Evolutionary conservation across 805 yeast species (phyloP).

Genomic region (Saccharomycopsis fermentans): DNA sequence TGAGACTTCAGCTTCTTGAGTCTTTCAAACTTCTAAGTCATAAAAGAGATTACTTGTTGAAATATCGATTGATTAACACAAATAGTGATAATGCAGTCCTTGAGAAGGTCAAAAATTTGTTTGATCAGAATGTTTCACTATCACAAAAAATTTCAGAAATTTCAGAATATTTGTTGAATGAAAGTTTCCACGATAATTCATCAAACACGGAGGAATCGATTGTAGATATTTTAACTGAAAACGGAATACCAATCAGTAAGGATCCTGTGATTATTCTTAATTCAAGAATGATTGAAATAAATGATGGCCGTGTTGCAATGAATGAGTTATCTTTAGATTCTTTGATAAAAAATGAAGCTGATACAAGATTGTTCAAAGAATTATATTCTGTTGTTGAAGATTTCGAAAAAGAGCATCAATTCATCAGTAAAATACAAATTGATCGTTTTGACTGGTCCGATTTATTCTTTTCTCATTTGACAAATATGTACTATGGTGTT

Average conservation of each 20-base stretch:
- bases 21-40: constrained; percentile 22
- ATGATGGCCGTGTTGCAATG: constrained; percentile 21
- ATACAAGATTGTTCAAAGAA: constrained; percentile 32
- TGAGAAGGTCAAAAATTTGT: constrained; percentile 9
- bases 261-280: constrained; percentile 32
- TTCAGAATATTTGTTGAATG: neutral
- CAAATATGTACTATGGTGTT: constrained; percentile 31
- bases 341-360: constrained; percentile 38
- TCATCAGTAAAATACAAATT: constrained; percentile 9
- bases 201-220: constrained; percentile 17
- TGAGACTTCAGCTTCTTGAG: constrained; percentile 36
- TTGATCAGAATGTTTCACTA: neutral
- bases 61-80: constrained; percentile 30
- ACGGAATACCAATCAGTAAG: neutral
- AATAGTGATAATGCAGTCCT: constrained; percentile 19
- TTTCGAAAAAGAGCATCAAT: constrained; percentile 19
- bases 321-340: constrained; percentile 22
- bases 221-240: constrained; percentile 11
- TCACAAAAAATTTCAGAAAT: neutral
- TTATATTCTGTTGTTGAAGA: constrained; percentile 20
- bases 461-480: constrained; percentile 31
- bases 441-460: constrained; percentile 37
- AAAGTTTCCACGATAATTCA: neutral
- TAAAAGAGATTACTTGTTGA: constrained; percentile 27
- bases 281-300: constrained; percentile 41